phyloP scores from a whole-genome alignment of 176 grass and related monocot species.

The Eremochloa ophiuroides region DNA sequence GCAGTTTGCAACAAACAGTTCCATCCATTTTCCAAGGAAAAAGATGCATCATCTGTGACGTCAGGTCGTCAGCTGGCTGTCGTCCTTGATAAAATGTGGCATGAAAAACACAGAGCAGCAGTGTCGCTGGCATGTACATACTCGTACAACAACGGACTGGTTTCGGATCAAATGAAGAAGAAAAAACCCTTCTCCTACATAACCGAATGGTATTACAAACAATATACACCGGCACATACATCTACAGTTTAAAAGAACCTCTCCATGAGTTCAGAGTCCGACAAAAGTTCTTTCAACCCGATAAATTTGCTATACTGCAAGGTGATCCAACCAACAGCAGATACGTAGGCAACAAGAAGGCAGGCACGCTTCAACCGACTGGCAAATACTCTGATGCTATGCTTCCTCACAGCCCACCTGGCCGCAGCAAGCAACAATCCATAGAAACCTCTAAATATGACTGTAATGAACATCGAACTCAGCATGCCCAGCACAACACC shows the following conservation, averaged over 20 bases:
- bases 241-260: constrained; percentile 55
- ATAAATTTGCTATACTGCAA: constrained; percentile 80
- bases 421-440: constrained; percentile 31
- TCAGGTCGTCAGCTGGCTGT: background rate
- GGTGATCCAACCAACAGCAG: constrained; percentile 68
- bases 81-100: background rate
- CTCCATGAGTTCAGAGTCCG: constrained; percentile 51
- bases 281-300: constrained; percentile 68
- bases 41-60: background rate
- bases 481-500: constrained; percentile 57
- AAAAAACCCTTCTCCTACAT: constrained; percentile 6
- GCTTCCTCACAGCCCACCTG: constrained; percentile 37
- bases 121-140: background rate
- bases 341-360: constrained; percentile 76
- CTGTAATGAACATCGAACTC: constrained; percentile 34
- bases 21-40: background rate
- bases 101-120: background rate
- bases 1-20: background rate
- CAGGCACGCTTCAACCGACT: constrained; percentile 43
- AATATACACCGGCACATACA: constrained; percentile 25
- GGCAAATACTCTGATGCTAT: constrained; percentile 33
- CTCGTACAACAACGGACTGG: background rate
- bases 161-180: background rate
- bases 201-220: constrained; percentile 5
- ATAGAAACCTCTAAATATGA: constrained; percentile 37